phyloP scores from a whole-genome alignment of 441 rosid species.

The Rhodomyrtus psidioides region DNA sequence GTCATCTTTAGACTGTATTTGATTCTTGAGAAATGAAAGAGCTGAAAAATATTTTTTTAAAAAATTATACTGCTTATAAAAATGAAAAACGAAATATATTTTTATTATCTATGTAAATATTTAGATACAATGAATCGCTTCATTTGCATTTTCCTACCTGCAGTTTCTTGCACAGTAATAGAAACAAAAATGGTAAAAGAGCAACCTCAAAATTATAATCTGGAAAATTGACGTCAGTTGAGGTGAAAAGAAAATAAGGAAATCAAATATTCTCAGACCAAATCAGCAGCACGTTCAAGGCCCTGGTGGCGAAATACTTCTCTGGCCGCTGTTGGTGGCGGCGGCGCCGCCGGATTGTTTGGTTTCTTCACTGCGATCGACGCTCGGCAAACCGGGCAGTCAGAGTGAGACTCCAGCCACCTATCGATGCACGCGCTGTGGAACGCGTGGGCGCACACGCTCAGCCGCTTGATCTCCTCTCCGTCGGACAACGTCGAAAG shows the following conservation, averaged over 20 bases:
- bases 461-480: slow-evolving; percentile 45
- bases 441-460: slow-evolving; percentile 65
- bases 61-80: no score
- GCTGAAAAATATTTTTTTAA: no score
- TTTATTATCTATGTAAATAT: no score
- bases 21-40: no score
- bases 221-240: not conserved
- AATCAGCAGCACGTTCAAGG: slow-evolving; percentile 55
- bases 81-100: no score
- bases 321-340: slow-evolving; percentile 15
- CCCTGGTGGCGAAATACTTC: slow-evolving; percentile 62
- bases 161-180: not conserved
- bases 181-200: not conserved
- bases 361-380: slow-evolving; percentile 26
- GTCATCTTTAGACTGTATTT: no score
- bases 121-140: not conserved
- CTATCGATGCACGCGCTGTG: slow-evolving; percentile 52
- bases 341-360: not conserved
- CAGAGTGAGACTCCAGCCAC: slow-evolving; percentile 57
- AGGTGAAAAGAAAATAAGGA: not conserved
- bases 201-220: not conserved
- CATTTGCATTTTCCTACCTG: not conserved
- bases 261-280: slow-evolving; percentile 36
- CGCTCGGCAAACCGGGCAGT: slow-evolving; percentile 79
- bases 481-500: slow-evolving; percentile 49